These are phyloP conservation scores for Acanthamoeba triangularis DNA, from an alignment of 208 protist genomes.

Conservation along the genomic window DNA sequence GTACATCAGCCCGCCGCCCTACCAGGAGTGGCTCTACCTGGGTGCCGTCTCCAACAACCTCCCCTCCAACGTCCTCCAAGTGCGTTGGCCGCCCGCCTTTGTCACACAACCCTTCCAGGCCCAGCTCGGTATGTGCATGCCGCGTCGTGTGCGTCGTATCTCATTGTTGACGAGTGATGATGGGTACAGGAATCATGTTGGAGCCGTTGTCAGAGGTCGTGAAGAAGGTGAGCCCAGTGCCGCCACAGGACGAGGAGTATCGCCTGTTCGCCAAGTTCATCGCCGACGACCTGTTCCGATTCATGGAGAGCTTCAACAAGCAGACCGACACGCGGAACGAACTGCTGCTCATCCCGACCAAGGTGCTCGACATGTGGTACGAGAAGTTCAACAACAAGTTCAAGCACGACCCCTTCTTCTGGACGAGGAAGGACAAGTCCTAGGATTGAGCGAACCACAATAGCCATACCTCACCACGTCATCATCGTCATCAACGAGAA, in stretches of 20 bases:
- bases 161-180: background rate
- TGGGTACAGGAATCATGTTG: constrained; percentile 57
- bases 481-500: background rate
- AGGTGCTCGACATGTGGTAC: constrained; percentile 76
- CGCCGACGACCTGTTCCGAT: constrained; percentile 71
- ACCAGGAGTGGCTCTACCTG: constrained; percentile 48
- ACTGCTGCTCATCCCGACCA: constrained; percentile 61
- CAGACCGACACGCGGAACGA: constrained; percentile 58
- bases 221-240: constrained; percentile 68
- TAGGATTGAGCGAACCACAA: background rate
- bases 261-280: constrained; percentile 72
- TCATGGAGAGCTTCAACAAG: constrained; percentile 78
- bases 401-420: constrained; percentile 68
- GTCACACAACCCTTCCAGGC: constrained; percentile 56
- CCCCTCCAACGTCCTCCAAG: constrained; percentile 50
- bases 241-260: constrained; percentile 61
- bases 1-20: constrained; percentile 70
- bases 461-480: background rate
- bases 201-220: constrained; percentile 42
- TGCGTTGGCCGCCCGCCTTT: constrained; percentile 60
- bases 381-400: constrained; percentile 72
- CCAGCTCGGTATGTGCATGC: background rate
- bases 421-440: constrained; percentile 45
- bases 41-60: constrained; percentile 36
- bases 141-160: background rate